Conservation (phyloP, 257 asterid species). For the Solanum lignicaule region DNA sequence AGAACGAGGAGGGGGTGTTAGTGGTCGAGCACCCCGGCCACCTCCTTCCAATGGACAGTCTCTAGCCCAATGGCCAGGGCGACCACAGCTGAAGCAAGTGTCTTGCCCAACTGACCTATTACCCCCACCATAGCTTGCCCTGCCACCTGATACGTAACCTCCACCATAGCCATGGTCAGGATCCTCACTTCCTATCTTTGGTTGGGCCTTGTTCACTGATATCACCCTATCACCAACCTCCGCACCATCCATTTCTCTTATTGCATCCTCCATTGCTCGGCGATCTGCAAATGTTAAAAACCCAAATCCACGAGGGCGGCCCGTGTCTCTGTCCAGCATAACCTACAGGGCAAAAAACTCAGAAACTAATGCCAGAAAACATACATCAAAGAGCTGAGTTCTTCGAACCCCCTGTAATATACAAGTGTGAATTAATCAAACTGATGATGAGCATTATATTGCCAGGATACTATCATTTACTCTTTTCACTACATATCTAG, state of each 20-base stretch:
- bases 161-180: slow-evolving; percentile 50
- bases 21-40: slow-evolving; percentile 57
- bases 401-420: background rate
- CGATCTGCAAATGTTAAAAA: slow-evolving; percentile 89
- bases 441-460: background rate
- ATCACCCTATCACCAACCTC: slow-evolving; percentile 81
- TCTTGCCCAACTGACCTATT: slow-evolving; percentile 74
- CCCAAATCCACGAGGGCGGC: slow-evolving; percentile 99
- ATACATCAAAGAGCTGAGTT: background rate
- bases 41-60: slow-evolving; percentile 92
- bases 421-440: background rate
- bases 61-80: slow-evolving; percentile 98
- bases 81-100: slow-evolving; percentile 94
- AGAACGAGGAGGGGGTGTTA: slow-evolving; percentile 67
- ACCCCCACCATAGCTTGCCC: slow-evolving; percentile 63
- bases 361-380: background rate
- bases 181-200: slow-evolving; percentile 73
- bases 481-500: background rate
- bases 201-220: slow-evolving; percentile 95
- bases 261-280: slow-evolving; percentile 90
- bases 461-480: background rate
- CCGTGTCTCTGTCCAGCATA: slow-evolving; percentile 93
- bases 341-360: slow-evolving; percentile 27
- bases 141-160: slow-evolving; percentile 58
- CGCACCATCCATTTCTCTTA: slow-evolving; percentile 86